Base-by-base conservation (phyloP, 1,139 yeast species). In the Pichiaceae sp. region DNA sequence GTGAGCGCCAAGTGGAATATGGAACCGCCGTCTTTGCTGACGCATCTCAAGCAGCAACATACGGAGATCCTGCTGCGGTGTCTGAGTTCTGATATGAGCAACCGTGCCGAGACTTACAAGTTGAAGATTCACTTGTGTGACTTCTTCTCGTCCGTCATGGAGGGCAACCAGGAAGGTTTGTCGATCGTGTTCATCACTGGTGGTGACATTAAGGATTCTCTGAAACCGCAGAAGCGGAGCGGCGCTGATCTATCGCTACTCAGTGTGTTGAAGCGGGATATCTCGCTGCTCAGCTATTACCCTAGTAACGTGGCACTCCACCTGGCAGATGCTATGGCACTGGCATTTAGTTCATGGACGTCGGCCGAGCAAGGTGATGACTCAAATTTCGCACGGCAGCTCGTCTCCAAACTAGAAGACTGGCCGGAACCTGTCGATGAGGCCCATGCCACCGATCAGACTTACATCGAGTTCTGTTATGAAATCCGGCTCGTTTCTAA, bases 121-220 rank as follows among this genome's bases (percentile, higher is more conserved):
- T 62, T 81, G 31, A 71, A 80, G 40, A 71, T 75, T 19, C 64
- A 73, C 4, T 62, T 84, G 16, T 83, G 83, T 49, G 75, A 72
- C 39, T 83, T 86, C 46, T 74, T 89, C 42, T 71, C 91, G n/a
- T 70, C 87, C 0, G 79, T 85, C 4, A 70, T 84, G 68, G 75
- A 72, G 45, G 78, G 85, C 7, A 75, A 79, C 40, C 96, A 91
- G 60, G 94, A 87, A 53, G 97, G 97, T 1, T 61, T 89, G 23
- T 71, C 95, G 1, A 82, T 84, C 35, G 64, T 84, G 32, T 74
- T 91, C 43, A 64, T 86, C 31, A 81, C 85, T 35, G 95, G 95
- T 1, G 63, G 73, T 41, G 80, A 78, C 44, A 73, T 62, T 19
- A 55, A 63, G 30, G 66, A 55, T 33, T 44, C 60, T 42, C 31